These are phyloP conservation scores for Trypanosoma rangeli DNA, from an alignment of 208 protist genomes.

Conservation along the genomic window DNA sequence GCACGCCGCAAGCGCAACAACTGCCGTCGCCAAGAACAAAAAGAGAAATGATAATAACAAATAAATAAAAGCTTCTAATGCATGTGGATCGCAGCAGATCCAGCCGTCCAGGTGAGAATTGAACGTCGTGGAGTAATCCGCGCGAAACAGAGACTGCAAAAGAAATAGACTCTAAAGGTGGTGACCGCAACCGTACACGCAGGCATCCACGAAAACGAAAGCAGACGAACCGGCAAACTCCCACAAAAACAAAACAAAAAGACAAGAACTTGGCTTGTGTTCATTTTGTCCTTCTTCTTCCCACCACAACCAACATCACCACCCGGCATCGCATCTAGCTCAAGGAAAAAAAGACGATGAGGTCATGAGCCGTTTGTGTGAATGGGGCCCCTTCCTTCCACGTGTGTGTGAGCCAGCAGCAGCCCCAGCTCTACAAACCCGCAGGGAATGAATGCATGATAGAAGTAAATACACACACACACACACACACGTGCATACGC, in stretches of 20 bases:
- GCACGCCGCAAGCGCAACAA: too few species aligned
- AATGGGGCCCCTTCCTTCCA: neutral
- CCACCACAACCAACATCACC: neutral
- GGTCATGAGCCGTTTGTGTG: neutral
- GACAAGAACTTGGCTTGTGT: neutral
- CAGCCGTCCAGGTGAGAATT: neutral
- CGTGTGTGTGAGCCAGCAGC: neutral
- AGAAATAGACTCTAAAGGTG: constrained; percentile 3
- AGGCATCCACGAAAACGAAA: neutral
- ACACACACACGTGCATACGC: neutral
- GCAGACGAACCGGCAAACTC: constrained; percentile 24
- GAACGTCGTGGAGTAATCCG: neutral
- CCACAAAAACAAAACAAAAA: constrained; percentile 10
- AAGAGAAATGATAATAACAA: neutral
- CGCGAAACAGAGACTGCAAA: constrained; percentile 25
- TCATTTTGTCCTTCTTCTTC: neutral
- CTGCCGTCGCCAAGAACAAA: too few species aligned
- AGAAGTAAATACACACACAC: neutral
- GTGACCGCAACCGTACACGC: neutral
- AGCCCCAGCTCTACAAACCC: too few species aligned
- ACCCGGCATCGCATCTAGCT: neutral
- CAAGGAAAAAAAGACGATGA: neutral
- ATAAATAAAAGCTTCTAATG: neutral
- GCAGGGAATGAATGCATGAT: too few species aligned
- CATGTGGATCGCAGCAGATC: neutral